phyloP scores from a whole-genome alignment of 164 flowering plant species.

The Magnolia sinica region DNA sequence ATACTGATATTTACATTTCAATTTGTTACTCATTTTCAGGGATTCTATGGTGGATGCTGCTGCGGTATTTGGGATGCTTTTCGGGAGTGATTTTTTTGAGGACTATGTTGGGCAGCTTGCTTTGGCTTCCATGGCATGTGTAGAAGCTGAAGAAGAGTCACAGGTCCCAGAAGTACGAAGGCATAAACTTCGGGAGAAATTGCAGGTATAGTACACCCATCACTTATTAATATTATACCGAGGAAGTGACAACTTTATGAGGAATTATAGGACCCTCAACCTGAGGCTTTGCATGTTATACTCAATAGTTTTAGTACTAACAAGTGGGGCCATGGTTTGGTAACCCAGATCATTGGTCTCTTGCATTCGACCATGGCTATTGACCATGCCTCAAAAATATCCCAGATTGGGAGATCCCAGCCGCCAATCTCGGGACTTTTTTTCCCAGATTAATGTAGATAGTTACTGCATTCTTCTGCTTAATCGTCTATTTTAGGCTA shows the following conservation, averaged over 20 bases:
- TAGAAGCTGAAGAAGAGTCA: slow-evolving; percentile 53
- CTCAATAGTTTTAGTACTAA: no score
- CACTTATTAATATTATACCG: background rate
- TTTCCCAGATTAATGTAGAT: background rate
- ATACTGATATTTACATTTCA: background rate
- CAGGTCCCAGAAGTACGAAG: slow-evolving; percentile 36
- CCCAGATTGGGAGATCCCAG: background rate
- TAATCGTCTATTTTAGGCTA: background rate
- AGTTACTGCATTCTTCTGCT: background rate
- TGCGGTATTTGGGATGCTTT: slow-evolving; percentile 90
- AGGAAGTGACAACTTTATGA: background rate
- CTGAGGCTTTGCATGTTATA: background rate
- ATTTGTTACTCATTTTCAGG: slow-evolving; percentile 30
- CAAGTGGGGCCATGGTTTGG: no score
- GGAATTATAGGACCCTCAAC: background rate
- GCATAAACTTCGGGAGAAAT: slow-evolving; percentile 53
- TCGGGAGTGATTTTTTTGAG: slow-evolving; percentile 90
- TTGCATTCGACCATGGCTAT: background rate
- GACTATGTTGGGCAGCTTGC: slow-evolving; percentile 91
- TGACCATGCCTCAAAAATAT: no score
- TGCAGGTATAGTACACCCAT: slow-evolving; percentile 42
- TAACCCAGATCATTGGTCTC: background rate
- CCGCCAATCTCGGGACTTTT: background rate
- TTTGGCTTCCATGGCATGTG: slow-evolving; percentile 60
- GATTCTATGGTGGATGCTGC: slow-evolving; percentile 83